Evolutionary conservation across 257 asterid genomes (phyloP).

Genomic region (Rehmannia glutinosa): DNA sequence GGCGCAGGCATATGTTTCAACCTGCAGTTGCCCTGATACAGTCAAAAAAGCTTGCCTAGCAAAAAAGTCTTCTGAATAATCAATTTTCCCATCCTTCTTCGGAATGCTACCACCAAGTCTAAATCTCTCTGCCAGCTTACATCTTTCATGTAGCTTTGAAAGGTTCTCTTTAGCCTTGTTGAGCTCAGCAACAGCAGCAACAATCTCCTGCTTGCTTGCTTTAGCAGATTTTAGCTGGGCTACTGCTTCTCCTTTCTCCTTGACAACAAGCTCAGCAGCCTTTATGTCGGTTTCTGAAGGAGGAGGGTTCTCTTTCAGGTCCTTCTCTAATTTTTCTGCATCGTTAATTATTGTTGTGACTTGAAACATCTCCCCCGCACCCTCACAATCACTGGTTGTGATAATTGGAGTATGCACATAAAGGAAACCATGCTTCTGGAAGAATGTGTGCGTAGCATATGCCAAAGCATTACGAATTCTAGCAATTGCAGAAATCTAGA

Average conservation of each 20-base stretch:
- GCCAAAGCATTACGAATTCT: constrained; percentile 88
- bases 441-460: constrained; percentile 93
- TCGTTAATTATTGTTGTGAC: constrained; percentile 71
- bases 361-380: constrained; percentile 99
- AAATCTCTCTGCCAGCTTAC: constrained; percentile 53
- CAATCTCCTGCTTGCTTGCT: constrained; percentile 55
- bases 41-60: constrained; percentile 92
- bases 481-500: constrained; percentile 82
- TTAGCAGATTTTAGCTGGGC: constrained; percentile 63
- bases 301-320: constrained; percentile 61
- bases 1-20: constrained; percentile 90
- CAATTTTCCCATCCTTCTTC: constrained; percentile 76
- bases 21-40: constrained; percentile 97
- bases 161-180: constrained; percentile 66
- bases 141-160: constrained; percentile 54
- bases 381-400: constrained; percentile 98
- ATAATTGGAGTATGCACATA: constrained; percentile 91
- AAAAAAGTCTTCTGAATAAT: constrained; percentile 80
- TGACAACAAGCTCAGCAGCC: constrained; percentile 56
- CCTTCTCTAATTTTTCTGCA: constrained; percentile 79
- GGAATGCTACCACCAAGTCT: constrained; percentile 61
- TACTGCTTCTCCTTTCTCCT: constrained; percentile 80
- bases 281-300: constrained; percentile 63
- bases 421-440: constrained; percentile 80
- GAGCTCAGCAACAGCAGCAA: constrained; percentile 67